A percentile compares a stretch with the other conserved stretches of the same genome.
Evolutionary conservation across 441 rosid species (phyloP).

Genomic region (Pelargonium citronellum): DNA sequence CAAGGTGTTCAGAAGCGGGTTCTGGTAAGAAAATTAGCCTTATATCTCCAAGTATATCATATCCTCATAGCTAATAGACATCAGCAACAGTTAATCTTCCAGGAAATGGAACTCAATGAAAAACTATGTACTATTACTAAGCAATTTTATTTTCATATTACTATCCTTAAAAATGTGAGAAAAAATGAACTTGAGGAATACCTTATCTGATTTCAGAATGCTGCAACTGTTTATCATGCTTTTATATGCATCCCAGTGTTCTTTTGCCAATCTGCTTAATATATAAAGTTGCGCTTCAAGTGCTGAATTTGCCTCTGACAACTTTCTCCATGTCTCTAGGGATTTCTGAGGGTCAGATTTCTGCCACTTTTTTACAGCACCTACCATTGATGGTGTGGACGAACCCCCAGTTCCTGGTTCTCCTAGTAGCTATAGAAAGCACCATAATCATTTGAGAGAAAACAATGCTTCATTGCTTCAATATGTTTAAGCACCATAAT

Average conservation of each 20-base stretch:
- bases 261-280: slow-evolving; percentile 70
- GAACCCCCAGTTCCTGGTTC: slow-evolving; percentile 98
- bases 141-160: slow-evolving; percentile 11
- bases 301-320: slow-evolving; percentile 66
- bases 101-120: background rate
- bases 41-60: background rate
- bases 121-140: background rate
- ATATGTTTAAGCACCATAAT: slow-evolving; percentile 25
- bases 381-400: slow-evolving; percentile 95
- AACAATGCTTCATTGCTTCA: slow-evolving; percentile 11
- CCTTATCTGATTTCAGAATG: slow-evolving; percentile 60
- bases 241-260: slow-evolving; percentile 60
- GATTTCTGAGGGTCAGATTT: slow-evolving; percentile 72
- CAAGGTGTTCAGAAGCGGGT: background rate
- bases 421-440: slow-evolving; percentile 59
- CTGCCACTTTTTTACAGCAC: slow-evolving; percentile 95
- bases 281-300: slow-evolving; percentile 61
- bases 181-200: slow-evolving; percentile 24
- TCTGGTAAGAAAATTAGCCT: background rate
- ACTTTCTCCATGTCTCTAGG: slow-evolving; percentile 64
- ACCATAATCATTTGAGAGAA: slow-evolving; percentile 20
- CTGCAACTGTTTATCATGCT: slow-evolving; percentile 57
- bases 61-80: background rate
- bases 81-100: background rate
- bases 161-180: background rate